These are phyloP conservation scores for Fagus sylvatica DNA, from an alignment of 306 rosid species.

Conservation along the genomic window DNA sequence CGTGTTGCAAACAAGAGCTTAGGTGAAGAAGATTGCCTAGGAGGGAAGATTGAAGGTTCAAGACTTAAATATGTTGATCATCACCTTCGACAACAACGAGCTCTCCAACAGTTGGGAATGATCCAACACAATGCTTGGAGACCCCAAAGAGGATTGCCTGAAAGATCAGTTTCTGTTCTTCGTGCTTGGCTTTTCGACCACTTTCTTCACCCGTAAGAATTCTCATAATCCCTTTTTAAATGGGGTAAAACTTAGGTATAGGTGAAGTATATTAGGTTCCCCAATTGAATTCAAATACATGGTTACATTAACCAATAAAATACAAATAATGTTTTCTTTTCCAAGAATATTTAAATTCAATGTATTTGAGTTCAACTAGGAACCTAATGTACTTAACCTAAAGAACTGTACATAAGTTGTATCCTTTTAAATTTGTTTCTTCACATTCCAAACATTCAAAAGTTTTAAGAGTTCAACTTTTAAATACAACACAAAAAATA, in stretches of 20 bases:
- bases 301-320: no score
- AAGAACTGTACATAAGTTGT: no score
- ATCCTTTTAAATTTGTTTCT: neutral
- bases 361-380: no score
- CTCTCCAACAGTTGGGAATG: constrained; percentile 97
- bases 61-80: constrained; percentile 86
- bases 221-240: neutral
- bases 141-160: constrained; percentile 97
- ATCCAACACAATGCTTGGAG: constrained; percentile 99
- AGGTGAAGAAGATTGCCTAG: constrained; percentile 82
- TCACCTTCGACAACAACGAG: constrained; percentile 86
- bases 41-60: constrained; percentile 77
- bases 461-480: no score
- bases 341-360: no score
- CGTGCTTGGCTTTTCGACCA: constrained; percentile 99
- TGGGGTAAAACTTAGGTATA: no score
- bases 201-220: constrained; percentile 94
- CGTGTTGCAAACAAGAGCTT: constrained; percentile 68
- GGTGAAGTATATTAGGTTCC: no score
- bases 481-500: no score
- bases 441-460: neutral
- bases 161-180: constrained; percentile 90
- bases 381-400: no score
- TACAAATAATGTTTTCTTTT: no score
- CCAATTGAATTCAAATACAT: no score